These are phyloP conservation scores for Fusarium foetens DNA, from an alignment of 2,329 filamentous ascomycete genomes.

Conservation along the genomic window DNA sequence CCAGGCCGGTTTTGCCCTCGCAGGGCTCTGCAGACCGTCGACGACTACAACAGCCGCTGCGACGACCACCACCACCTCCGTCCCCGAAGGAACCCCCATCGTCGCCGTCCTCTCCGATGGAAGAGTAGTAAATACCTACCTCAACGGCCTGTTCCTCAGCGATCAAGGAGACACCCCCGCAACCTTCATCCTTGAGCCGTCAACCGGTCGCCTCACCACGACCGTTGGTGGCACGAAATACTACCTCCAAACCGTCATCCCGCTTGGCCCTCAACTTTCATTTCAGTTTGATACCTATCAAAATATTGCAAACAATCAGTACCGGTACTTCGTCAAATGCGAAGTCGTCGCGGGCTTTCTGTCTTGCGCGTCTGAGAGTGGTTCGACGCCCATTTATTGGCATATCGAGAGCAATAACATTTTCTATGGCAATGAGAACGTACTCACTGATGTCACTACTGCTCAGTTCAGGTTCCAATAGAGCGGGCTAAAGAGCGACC, in stretches of 20 bases:
- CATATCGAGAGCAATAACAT: background rate
- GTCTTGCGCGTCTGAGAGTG: background rate
- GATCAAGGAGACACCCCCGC: background rate
- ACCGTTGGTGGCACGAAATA: background rate
- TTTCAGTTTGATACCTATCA: background rate
- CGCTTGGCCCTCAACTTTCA: background rate
- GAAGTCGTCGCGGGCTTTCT: background rate
- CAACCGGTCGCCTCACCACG: background rate
- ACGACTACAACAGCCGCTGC: background rate
- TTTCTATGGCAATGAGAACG: background rate
- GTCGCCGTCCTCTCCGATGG: background rate
- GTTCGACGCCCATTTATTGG: background rate
- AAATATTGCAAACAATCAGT: background rate
- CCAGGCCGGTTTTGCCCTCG: background rate
- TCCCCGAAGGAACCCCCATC: background rate
- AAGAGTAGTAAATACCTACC: background rate
- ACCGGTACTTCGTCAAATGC: background rate
- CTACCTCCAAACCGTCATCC: background rate
- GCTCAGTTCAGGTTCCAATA: background rate
- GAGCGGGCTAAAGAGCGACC: background rate
- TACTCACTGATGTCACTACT: background rate
- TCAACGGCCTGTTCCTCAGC: background rate
- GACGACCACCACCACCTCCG: fast-evolving
- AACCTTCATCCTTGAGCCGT: background rate
- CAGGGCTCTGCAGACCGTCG: background rate